Conservation (phyloP, 495 filamentous ascomycete genomes). For the Penicillium macrosclerotiorum region DNA sequence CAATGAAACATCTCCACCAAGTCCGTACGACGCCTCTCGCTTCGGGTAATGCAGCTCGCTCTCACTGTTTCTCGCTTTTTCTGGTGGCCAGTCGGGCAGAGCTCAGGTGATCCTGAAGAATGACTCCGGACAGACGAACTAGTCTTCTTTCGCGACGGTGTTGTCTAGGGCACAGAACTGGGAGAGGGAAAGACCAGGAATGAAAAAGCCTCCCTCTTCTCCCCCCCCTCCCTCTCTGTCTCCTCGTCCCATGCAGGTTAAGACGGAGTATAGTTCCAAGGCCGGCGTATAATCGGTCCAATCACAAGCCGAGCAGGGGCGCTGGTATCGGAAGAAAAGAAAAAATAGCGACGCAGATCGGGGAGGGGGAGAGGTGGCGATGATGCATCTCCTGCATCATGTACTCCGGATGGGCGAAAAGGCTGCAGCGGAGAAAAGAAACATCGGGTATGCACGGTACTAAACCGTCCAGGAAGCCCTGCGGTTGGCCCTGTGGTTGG, state of each 20-base stretch:
- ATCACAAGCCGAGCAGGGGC: conserved; percentile 5
- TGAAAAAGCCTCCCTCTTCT: too few relatives aligned
- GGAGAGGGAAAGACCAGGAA: too few relatives aligned
- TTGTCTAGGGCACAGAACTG: too few relatives aligned
- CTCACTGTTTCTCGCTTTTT: not conserved
- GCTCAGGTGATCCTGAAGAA: conserved; percentile 20
- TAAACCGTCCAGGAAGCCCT: conserved; percentile 3
- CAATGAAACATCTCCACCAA: conserved; percentile 29
- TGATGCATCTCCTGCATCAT: conserved; percentile 34
- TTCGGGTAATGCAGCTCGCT: conserved; percentile 9
- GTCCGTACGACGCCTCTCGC: conserved; percentile 4
- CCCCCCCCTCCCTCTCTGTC: too few relatives aligned
- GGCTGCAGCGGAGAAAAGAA: conserved; percentile 23
- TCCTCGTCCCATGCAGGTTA: conserved; percentile 17
- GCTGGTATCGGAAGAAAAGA: conserved; percentile 19
- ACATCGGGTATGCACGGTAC: conserved; percentile 26
- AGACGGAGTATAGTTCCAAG: conserved; percentile 18
- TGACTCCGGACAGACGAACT: conserved; percentile 10
- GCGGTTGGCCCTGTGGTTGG: not conserved
- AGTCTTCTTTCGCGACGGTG: too few relatives aligned
- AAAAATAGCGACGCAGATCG: conserved; percentile 3
- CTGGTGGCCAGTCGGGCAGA: not conserved
- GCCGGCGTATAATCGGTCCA: conserved; percentile 6
- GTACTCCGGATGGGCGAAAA: conserved; percentile 27
- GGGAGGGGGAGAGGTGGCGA: conserved; percentile 24